phyloP scores from a whole-genome alignment of 208 protist species.

The Trichomonas tenax region DNA sequence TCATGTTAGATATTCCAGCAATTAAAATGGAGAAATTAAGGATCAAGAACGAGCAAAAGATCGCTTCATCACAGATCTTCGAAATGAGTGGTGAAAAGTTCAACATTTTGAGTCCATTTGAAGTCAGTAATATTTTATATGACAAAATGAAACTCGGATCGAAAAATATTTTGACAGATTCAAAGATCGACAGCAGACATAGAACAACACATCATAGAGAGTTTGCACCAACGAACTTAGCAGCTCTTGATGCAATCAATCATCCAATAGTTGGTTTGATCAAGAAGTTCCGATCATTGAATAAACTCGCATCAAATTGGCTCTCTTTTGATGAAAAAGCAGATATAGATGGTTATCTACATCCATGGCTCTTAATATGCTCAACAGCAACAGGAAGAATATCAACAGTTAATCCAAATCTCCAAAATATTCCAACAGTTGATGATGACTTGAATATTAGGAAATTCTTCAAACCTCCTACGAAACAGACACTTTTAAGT shows the following conservation, averaged over 20 bases:
- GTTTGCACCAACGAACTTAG: background rate
- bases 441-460: background rate
- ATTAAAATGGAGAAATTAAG: background rate
- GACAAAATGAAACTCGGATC: background rate
- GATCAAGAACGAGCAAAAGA: background rate
- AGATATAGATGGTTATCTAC: background rate
- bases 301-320: background rate
- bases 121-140: background rate
- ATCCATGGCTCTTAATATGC: background rate
- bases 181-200: background rate
- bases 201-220: background rate
- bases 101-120: background rate
- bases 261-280: background rate
- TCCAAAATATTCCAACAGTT: background rate
- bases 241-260: background rate
- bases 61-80: background rate
- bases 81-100: background rate
- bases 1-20: background rate
- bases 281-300: background rate
- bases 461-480: background rate
- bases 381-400: constrained; percentile 15
- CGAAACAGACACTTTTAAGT: background rate
- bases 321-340: background rate
- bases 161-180: background rate
- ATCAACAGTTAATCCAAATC: background rate